These are phyloP conservation scores for Penicillium vulpinum DNA, from an alignment of 2,329 filamentous ascomycete genomes.

Conservation along the genomic window DNA sequence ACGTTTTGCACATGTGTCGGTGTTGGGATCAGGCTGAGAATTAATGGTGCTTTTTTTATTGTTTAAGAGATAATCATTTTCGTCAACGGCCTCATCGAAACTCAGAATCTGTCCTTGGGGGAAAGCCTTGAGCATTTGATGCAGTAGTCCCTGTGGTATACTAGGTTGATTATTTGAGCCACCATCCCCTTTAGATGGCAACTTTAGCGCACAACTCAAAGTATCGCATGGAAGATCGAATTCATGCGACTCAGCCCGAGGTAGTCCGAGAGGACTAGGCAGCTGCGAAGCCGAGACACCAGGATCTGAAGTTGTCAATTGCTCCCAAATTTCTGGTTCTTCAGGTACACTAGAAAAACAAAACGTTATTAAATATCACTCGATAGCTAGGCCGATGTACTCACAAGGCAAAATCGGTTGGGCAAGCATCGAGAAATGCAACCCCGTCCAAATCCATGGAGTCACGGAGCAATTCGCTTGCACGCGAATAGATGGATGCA, in stretches of 20 bases:
- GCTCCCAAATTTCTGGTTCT: constrained; percentile 19
- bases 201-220: constrained; percentile 13
- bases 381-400: not conserved
- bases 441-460: constrained; percentile 43
- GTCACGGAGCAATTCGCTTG: constrained; percentile 44
- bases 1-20: not conserved
- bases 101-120: constrained; percentile 22
- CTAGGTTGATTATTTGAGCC: not conserved
- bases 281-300: not conserved
- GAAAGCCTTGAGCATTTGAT: constrained; percentile 14
- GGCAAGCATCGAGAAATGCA: constrained; percentile 28
- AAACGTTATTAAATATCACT: not conserved
- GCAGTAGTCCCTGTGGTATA: constrained; percentile 11
- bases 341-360: not conserved
- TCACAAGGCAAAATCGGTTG: constrained; percentile 18
- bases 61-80: not conserved
- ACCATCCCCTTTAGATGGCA: not conserved
- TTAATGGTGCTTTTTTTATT: not conserved
- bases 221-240: constrained; percentile 14
- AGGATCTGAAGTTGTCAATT: not conserved
- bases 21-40: not conserved
- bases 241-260: not conserved
- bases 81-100: not conserved
- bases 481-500: constrained; percentile 41
- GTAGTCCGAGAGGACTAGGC: not conserved